A percentile compares a stretch with the other conserved stretches of the same genome.
These are phyloP conservation scores for Starmera quercuum DNA, from an alignment of 805 yeast species.

Conservation along the genomic window DNA sequence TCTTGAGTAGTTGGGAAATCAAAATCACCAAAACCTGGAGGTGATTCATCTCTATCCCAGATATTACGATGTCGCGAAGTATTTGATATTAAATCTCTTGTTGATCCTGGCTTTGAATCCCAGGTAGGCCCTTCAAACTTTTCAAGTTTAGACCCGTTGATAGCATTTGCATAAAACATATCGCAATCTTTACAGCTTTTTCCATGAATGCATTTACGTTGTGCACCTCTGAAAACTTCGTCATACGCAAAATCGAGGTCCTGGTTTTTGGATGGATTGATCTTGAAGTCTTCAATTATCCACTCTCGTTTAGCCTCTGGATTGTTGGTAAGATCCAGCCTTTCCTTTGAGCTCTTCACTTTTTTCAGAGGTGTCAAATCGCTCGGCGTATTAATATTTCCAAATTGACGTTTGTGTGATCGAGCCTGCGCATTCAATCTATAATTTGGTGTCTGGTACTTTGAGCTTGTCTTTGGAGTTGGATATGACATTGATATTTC, in stretches of 20 bases:
- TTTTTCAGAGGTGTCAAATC: conserved; percentile 12
- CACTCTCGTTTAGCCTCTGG: conserved; percentile 21
- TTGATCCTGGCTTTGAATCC: conserved; percentile 10
- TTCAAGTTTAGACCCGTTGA: conserved; percentile 7
- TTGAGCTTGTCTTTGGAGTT: conserved; percentile 6
- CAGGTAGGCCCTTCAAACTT: conserved; percentile 25
- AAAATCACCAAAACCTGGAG: conserved; percentile 52
- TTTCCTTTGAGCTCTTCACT: conserved; percentile 1
- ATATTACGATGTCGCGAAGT: conserved; percentile 18
- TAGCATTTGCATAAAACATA: conserved; percentile 21
- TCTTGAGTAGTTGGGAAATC: conserved; percentile 58
- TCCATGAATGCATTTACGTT: conserved; percentile 27
- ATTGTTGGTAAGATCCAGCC: conserved; percentile 9
- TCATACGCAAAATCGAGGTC: conserved; percentile 23
- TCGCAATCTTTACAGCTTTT: conserved; percentile 25
- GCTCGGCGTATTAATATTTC: conserved; percentile 5
- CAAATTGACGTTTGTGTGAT: conserved; percentile 1
- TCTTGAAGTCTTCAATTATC: conserved; percentile 30
- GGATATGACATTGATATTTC: conserved; percentile 3
- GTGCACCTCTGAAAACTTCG: conserved; percentile 25
- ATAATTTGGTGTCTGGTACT: conserved; percentile 10
- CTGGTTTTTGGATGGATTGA: conserved; percentile 25
- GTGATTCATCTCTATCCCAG: conserved; percentile 33
- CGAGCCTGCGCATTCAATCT: too few relatives aligned
- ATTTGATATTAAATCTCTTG: conserved; percentile 11